These are phyloP conservation scores for Dimocarpus longan DNA, from an alignment of 345 rosid genomes.

Conservation along the genomic window DNA sequence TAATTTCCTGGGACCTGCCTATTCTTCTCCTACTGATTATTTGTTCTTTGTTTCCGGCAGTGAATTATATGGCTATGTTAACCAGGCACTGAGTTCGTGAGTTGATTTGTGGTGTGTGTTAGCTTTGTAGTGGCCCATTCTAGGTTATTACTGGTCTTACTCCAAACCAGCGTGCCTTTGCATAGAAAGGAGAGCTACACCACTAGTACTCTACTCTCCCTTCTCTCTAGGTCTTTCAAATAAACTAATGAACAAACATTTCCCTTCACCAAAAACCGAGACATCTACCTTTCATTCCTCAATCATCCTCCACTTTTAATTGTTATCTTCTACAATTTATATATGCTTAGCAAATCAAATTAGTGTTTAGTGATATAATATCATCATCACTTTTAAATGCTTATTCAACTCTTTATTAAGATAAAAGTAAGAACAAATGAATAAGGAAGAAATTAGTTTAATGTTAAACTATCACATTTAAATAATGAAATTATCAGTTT, in stretches of 20 bases:
- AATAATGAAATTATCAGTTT: too few relatives aligned
- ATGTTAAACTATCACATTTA: too few relatives aligned
- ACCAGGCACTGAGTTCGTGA: background rate
- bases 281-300: slow-evolving; percentile 52
- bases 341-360: slow-evolving; percentile 10
- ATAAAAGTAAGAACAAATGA: background rate
- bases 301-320: slow-evolving; percentile 44
- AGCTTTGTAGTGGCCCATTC: slow-evolving; percentile 24
- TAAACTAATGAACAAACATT: slow-evolving; percentile 23
- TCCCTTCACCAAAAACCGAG: slow-evolving; percentile 34
- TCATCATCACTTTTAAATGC: background rate
- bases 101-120: background rate
- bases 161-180: slow-evolving; percentile 38
- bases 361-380: slow-evolving; percentile 4
- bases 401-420: background rate
- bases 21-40: background rate
- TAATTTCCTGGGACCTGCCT: slow-evolving; percentile 3
- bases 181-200: slow-evolving; percentile 51
- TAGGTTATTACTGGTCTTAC: slow-evolving; percentile 15
- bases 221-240: slow-evolving; percentile 14
- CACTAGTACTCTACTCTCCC: slow-evolving; percentile 11
- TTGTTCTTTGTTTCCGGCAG: background rate
- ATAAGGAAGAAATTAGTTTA: background rate
- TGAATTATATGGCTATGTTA: background rate
- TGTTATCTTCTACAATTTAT: slow-evolving; percentile 6